Evolutionary conservation across 257 asterid species (phyloP).

Genomic region (Hygrophila difformis): DNA sequence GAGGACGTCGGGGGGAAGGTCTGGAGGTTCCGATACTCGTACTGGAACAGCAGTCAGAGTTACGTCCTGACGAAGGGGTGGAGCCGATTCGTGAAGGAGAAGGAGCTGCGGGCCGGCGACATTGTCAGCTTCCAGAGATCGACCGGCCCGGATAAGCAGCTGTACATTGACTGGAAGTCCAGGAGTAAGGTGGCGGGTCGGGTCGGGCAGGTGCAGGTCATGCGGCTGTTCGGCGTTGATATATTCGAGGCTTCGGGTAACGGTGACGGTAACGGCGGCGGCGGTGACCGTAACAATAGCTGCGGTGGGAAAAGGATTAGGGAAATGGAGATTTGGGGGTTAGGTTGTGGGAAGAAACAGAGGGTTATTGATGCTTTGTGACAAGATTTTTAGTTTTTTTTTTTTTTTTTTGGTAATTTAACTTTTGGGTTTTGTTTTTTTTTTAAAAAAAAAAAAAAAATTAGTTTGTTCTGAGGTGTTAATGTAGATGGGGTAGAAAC

Average conservation of each 20-base stretch:
- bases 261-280: slow-evolving; percentile 1
- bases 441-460: too few species aligned
- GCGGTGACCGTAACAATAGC: slow-evolving; percentile 3
- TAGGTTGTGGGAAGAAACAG: slow-evolving; percentile 38
- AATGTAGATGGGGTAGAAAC: background rate
- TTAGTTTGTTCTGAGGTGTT: too few species aligned
- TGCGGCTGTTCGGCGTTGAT: slow-evolving; percentile 55
- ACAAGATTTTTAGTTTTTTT: background rate
- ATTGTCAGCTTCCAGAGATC: slow-evolving; percentile 40
- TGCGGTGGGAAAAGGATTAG: slow-evolving; percentile 28
- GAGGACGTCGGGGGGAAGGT: slow-evolving; percentile 51
- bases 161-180: slow-evolving; percentile 38
- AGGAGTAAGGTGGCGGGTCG: slow-evolving; percentile 6
- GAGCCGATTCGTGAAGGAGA: slow-evolving; percentile 74
- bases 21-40: slow-evolving; percentile 62
- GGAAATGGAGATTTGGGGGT: slow-evolving; percentile 31
- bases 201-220: slow-evolving; percentile 20
- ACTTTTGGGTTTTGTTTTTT: background rate
- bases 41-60: slow-evolving; percentile 73
- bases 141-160: slow-evolving; percentile 33
- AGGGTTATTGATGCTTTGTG: slow-evolving; percentile 37
- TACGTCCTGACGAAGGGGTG: slow-evolving; percentile 64
- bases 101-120: slow-evolving; percentile 44
- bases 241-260: slow-evolving; percentile 26
- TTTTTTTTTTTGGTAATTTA: slow-evolving; percentile 9